Base-by-base conservation (phyloP, 2,329 filamentous ascomycete species). In the Rutstroemia sp. region DNA sequence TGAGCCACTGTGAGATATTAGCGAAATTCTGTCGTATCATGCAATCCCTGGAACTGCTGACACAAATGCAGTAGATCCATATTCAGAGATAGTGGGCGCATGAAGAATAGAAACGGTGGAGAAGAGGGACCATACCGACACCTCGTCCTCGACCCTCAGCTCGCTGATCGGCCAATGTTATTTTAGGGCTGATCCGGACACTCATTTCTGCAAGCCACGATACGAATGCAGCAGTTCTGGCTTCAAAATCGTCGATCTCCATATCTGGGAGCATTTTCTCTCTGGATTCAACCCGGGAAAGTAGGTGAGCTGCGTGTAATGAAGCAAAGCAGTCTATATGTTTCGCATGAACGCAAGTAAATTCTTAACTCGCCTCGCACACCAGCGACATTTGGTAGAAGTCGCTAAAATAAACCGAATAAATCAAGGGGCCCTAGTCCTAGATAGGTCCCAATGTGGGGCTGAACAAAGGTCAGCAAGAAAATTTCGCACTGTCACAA, bases 141-240 rank as follows among this genome's bases (percentile, higher is more conserved):
- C 83, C 84, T 73, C 83, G 74, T 57, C 84, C 83, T 65, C 79
- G 77, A 67, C 77, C 75, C 60, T 72, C 71, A 52, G 72, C 69
- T 65, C 82, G 75, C 56, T 86, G 68, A 71, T 87, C 83, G 50
- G 74, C 74, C 27, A 87, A 67, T 59, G 72, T 67, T 60, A 87
- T 79, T 63, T 84, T 84, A 38, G 75, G 69, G 62, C 74, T 85
- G 60, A 86, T 73, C 37, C 72, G 73, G 49, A 81, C 78, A 42
- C 79, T 78, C 30, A 73, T 72, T 45, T 72, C 71, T 42, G 69
- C 65, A 39, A 87, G 75, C 83, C 83, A 88, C 55, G 72, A 64
- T 59, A 82, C 63, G 64, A 87, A 87, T 9, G 68, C 69, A 57
- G 73, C 71, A 44, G 76, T 80, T 64, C 73, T 72, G 59, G 67